A percentile compares a stretch with the other conserved stretches of the same genome.
phyloP scores from a whole-genome alignment of 768 basidiomycete genomes.

The Baorangia bicolor region DNA sequence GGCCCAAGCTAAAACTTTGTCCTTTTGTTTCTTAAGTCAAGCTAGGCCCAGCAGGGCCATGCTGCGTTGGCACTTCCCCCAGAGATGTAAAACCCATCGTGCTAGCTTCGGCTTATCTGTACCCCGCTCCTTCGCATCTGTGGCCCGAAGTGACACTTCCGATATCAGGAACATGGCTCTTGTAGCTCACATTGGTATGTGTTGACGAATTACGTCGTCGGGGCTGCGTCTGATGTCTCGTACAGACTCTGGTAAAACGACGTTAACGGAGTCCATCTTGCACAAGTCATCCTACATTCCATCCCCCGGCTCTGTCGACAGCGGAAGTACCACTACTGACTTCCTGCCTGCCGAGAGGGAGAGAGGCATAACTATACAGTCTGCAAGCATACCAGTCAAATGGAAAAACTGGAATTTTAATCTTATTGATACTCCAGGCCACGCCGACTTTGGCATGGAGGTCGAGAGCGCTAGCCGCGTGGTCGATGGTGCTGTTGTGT shows the following conservation, averaged over 20 bases:
- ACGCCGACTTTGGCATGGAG: conserved; percentile 97
- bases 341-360: conserved; percentile 88
- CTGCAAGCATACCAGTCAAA: conserved; percentile 84
- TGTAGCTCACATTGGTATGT: conserved; percentile 83
- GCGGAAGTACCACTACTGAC: conserved; percentile 88
- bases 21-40: background rate
- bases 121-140: conserved; percentile 25
- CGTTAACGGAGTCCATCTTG: conserved; percentile 84
- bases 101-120: background rate
- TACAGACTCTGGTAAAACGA: conserved; percentile 87
- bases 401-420: conserved; percentile 88
- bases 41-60: conserved; percentile 10
- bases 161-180: conserved; percentile 76
- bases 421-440: conserved; percentile 87
- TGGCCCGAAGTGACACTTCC: conserved; percentile 32
- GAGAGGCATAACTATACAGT: conserved; percentile 89
- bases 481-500: conserved; percentile 83
- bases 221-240: conserved; percentile 7
- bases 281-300: conserved; percentile 71
- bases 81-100: conserved; percentile 11
- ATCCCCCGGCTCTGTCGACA: conserved; percentile 79
- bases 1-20: background rate
- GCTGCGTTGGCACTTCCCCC: conserved; percentile 13
- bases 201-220: background rate
- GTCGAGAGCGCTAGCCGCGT: conserved; percentile 92